Conservation (phyloP, 495 filamentous ascomycete genomes). For the Penicillium egyptiacum region DNA sequence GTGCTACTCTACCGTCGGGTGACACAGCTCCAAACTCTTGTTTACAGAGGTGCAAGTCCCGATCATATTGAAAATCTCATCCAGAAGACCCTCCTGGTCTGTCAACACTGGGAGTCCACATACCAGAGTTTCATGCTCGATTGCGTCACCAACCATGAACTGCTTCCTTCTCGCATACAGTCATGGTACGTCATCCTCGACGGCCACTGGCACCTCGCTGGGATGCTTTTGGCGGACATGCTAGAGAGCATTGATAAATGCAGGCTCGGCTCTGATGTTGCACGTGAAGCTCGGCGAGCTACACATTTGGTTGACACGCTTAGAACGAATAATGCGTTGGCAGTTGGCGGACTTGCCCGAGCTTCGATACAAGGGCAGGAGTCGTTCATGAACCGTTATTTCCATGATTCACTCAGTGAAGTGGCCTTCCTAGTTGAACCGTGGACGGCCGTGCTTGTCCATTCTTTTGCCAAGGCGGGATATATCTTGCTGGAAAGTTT, state of each 20-base stretch:
- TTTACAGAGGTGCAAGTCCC: slow-evolving; percentile 27
- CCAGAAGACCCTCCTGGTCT: slow-evolving; percentile 34
- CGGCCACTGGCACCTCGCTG: slow-evolving; percentile 50
- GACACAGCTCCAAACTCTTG: slow-evolving; percentile 42
- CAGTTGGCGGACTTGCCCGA: slow-evolving; percentile 39
- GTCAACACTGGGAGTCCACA: slow-evolving; percentile 44
- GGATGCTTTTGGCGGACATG: slow-evolving; percentile 45
- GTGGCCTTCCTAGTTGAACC: slow-evolving; percentile 47
- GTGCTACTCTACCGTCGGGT: slow-evolving; percentile 50
- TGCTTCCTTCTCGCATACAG: slow-evolving; percentile 43
- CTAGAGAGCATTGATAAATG: slow-evolving; percentile 41
- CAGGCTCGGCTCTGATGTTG: slow-evolving; percentile 21
- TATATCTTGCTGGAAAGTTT: slow-evolving; percentile 29
- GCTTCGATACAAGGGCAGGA: slow-evolving; percentile 29
- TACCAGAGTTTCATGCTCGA: slow-evolving; percentile 46
- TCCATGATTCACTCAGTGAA: slow-evolving; percentile 31
- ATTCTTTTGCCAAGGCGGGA: slow-evolving; percentile 43
- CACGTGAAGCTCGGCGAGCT: slow-evolving; percentile 28
- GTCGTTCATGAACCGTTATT: slow-evolving; percentile 10
- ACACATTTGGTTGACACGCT: slow-evolving; percentile 29
- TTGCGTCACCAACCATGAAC: slow-evolving; percentile 41
- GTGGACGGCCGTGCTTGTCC: slow-evolving; percentile 47
- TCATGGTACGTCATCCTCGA: slow-evolving; percentile 50
- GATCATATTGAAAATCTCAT: slow-evolving; percentile 40
- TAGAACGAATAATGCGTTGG: slow-evolving; percentile 33